Evolutionary conservation across 2,329 filamentous ascomycete species (phyloP), one percentile per base, ranked within the genome.

Genomic region (Penicillium sp.): DNA sequence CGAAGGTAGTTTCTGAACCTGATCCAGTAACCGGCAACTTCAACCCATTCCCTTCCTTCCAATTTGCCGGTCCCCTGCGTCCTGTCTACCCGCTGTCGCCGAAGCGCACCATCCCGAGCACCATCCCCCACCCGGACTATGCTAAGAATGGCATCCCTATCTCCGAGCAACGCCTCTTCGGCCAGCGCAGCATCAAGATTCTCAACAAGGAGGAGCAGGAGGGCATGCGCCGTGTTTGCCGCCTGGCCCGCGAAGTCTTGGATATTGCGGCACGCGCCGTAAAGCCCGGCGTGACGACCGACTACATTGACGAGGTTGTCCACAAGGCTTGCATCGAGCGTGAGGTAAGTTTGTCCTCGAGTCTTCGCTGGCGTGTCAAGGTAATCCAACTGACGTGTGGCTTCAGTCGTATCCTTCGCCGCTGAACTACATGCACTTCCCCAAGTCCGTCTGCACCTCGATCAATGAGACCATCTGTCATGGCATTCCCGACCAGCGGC

Each of bases 391-490:
- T 34, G 16, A 34, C 16, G 7, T 18, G 1, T 9, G 8, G 9
- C 16, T n/a, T 37, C 52, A 96, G 90, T 87, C 89, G 8, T 97
- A 97, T 67, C 91, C 91, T 0, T 96, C 91, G 0, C 89, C 91
- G 1, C 76, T 97, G 27, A 96, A 96, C 74, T 97, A 97, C 73
- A 87, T 87, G 75, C 78, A 90, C 69, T 98, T 97, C 72, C 93
- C 93, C 56, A 98, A 98, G 74, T 98, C 93, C 0, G 87, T 96
- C 52, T 98, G 93, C 72, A 97, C 91, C 3, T 97, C 91, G 2
- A 74, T 87, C 40, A 98, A 98, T 75, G 93, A 98, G 72, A 87
- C 95, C 55, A 97, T 98, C 68, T 98, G 93, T 75, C 93, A 98
- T 76, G 93, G 93, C 43, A 98, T 98, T 54, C 93, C 93, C 13